Percentiles rank a stretch among this genome's conserved stretches.
phyloP scores from a whole-genome alignment of 306 rosid species.

The Trichosanthes cucumerina region DNA sequence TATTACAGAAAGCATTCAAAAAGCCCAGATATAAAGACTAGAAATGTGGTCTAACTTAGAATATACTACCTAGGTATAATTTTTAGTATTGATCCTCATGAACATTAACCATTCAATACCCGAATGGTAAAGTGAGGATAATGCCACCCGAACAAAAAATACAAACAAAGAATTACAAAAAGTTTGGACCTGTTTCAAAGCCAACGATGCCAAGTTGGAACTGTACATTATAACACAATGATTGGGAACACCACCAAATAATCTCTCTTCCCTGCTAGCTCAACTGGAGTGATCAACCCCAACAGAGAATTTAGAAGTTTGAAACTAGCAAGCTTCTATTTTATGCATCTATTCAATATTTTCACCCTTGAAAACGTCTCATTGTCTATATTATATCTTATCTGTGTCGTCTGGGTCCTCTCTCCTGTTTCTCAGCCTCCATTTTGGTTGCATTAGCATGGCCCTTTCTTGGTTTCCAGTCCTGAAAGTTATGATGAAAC shows the following conservation, averaged over 20 bases:
- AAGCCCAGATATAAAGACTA: background rate
- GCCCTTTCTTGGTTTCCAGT: background rate
- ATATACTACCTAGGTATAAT: background rate
- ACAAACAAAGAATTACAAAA: background rate
- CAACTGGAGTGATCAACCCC: background rate
- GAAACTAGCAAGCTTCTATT: slow-evolving; percentile 15
- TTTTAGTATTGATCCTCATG: background rate
- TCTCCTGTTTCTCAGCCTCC: background rate
- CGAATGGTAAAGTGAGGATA: background rate
- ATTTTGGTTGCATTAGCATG: background rate
- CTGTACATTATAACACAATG: background rate
- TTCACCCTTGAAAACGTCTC: background rate
- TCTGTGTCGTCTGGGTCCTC: background rate
- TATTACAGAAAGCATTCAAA: background rate
- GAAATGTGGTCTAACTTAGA: background rate
- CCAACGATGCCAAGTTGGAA: background rate
- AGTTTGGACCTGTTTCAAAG: background rate
- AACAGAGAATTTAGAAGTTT: background rate
- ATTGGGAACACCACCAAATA: background rate
- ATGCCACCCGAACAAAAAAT: background rate
- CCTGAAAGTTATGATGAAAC: background rate
- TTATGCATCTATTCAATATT: background rate
- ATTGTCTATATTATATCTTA: background rate
- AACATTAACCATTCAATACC: background rate
- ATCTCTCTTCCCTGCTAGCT: background rate